Evolutionary conservation across 2,329 filamentous ascomycete genomes (phyloP).

Genomic region (Aspergillus calidoustus): DNA sequence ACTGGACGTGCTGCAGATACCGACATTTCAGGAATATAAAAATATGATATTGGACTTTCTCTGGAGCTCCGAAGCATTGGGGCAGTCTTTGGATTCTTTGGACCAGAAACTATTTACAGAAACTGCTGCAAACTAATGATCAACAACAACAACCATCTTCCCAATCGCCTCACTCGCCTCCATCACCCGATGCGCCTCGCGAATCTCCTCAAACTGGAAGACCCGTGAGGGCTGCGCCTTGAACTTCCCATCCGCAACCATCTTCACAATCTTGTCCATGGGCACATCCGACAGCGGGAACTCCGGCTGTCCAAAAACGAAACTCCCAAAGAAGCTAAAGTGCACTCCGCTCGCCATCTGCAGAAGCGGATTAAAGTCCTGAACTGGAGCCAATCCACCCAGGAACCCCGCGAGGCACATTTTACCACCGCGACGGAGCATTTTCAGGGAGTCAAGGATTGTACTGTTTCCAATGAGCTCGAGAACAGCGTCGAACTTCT

Average conservation of each 20-base stretch:
- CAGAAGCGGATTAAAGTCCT: constrained; percentile 50
- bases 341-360: constrained; percentile 54
- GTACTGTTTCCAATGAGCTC: constrained; percentile 48
- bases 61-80: neutral
- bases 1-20: neutral
- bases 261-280: constrained; percentile 43
- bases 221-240: constrained; percentile 8
- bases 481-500: constrained; percentile 43
- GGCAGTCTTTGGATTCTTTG: neutral
- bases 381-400: constrained; percentile 46
- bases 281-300: constrained; percentile 44
- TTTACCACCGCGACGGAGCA: constrained; percentile 41
- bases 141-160: constrained; percentile 16
- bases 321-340: constrained; percentile 48
- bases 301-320: constrained; percentile 24
- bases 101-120: neutral
- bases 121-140: neutral
- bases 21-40: neutral
- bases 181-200: constrained; percentile 17
- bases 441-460: constrained; percentile 44
- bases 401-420: constrained; percentile 47
- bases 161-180: constrained; percentile 14
- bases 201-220: constrained; percentile 11
- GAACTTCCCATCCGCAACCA: constrained; percentile 40
- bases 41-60: neutral